These are phyloP conservation scores for Colletotrichum lindemuthianum DNA, from an alignment of 2,329 filamentous ascomycete species.

Conservation along the genomic window DNA sequence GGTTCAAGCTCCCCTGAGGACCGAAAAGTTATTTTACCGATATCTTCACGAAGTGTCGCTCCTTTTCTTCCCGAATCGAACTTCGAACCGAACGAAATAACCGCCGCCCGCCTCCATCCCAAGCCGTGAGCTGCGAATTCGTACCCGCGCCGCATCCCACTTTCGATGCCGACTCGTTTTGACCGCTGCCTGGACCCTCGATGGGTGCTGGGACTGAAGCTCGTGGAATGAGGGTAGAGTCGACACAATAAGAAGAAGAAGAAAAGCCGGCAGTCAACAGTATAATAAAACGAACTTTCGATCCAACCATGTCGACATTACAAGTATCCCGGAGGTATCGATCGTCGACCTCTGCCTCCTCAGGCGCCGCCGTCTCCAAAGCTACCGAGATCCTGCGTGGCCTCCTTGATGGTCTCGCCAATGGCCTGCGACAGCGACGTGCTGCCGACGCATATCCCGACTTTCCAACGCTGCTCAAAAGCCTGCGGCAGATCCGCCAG, in stretches of 20 bases:
- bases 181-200: conserved; percentile 44
- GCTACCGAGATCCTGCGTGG: conserved; percentile 67
- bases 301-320: conserved; percentile 59
- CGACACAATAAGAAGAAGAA: conserved; percentile 6
- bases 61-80: conserved; percentile 3
- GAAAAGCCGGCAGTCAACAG: neutral
- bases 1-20: neutral
- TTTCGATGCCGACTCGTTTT: conserved; percentile 35
- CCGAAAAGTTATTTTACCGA: conserved; percentile 39
- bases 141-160: conserved; percentile 16
- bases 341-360: conserved; percentile 71
- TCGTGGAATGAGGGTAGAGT: conserved; percentile 34
- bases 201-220: conserved; percentile 44
- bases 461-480: conserved; percentile 59
- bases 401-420: conserved; percentile 60
- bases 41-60: conserved; percentile 43
- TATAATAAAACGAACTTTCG: conserved; percentile 21
- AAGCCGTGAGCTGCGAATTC: conserved; percentile 24
- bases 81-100: neutral
- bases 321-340: conserved; percentile 64
- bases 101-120: neutral
- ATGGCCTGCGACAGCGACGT: conserved; percentile 45
- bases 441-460: conserved; percentile 58
- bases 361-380: conserved; percentile 65
- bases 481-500: conserved; percentile 74